phyloP scores from a whole-genome alignment of 768 basidiomycete species.

The Leccinum rimulosum region DNA sequence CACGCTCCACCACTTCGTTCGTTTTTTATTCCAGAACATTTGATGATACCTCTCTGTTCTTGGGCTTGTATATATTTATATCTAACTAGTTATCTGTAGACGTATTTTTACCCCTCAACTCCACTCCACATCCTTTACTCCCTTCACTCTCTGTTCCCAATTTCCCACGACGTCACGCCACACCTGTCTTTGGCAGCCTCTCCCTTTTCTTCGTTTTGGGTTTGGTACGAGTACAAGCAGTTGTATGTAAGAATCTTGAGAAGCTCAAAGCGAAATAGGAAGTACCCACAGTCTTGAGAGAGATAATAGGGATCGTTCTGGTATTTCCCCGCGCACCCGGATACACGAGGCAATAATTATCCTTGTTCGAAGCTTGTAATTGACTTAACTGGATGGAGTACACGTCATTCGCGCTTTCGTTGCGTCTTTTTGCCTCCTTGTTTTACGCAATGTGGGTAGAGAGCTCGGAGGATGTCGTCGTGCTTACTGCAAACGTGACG shows the following conservation, averaged over 20 bases:
- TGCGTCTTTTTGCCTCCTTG: neutral
- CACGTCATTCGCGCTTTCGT: neutral
- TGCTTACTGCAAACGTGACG: too few relatives aligned
- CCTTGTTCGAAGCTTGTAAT: neutral
- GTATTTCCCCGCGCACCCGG: neutral
- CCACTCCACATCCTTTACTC: neutral
- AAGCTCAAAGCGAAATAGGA: neutral
- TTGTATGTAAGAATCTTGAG: neutral
- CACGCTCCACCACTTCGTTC: slow-evolving; percentile 12
- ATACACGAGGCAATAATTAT: neutral
- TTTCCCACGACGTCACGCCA: neutral
- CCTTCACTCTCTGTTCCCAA: neutral
- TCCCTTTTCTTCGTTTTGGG: neutral
- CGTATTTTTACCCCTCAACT: neutral
- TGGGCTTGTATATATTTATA: slow-evolving; percentile 32
- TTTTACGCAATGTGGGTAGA: too few relatives aligned
- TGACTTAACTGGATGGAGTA: neutral
- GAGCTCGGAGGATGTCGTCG: too few relatives aligned
- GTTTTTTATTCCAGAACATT: neutral
- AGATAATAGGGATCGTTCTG: neutral
- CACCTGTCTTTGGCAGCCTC: neutral
- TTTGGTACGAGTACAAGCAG: neutral
- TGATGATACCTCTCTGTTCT: slow-evolving; percentile 8
- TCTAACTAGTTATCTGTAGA: slow-evolving; percentile 26
- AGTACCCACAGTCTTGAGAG: neutral